Base-by-base conservation (phyloP, 805 yeast genomes). In the Priceomyces melissophilus region DNA sequence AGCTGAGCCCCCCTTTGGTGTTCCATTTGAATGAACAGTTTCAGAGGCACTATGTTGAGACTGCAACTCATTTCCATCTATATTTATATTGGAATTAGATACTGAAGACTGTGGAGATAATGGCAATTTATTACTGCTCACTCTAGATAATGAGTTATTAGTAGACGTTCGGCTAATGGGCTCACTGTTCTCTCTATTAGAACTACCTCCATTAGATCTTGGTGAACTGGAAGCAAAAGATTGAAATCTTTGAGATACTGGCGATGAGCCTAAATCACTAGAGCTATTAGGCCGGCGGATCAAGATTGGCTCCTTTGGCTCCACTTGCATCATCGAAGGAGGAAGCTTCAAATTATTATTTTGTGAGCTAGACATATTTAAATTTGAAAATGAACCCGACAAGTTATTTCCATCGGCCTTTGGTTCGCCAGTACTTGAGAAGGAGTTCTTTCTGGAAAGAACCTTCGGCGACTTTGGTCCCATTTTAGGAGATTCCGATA, bases 231-330 rank as follows among this genome's bases (percentile, higher is more conserved):
- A 25, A 26, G 25, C 27, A 17, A 44, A 41, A 7, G 38, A 35
- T 20, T 51, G 47, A 29, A 55, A 48, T 32, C 40, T 46, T 6
- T 49, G 48, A 13, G 57, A 49, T 32, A 53, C 47, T 15, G 61
- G 59, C 11, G 50, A 34, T 11, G 48, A 32, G 12, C 53, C 58
- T 37, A 47, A 54, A 16, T 48, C 45, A 13, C 30, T 34, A 20
- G 55, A 48, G 20, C 73, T 76, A 49, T 68, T 70, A 47, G 73
- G 72, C 47, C 79, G 61, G 39, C 79, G 69, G 48, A 81, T 70
- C 50, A 85, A 69, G 44, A 85, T 85, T 2, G 93, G 90, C 40
- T 81, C 80, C 52, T 79, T 83, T 13, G 93, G 91, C 50, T 76
- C 84, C 44, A 80, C 67, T 47, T 78, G 81, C 28, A 76, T 67